phyloP scores from a whole-genome alignment of 768 basidiomycete species.

The Lepiota venenata region DNA sequence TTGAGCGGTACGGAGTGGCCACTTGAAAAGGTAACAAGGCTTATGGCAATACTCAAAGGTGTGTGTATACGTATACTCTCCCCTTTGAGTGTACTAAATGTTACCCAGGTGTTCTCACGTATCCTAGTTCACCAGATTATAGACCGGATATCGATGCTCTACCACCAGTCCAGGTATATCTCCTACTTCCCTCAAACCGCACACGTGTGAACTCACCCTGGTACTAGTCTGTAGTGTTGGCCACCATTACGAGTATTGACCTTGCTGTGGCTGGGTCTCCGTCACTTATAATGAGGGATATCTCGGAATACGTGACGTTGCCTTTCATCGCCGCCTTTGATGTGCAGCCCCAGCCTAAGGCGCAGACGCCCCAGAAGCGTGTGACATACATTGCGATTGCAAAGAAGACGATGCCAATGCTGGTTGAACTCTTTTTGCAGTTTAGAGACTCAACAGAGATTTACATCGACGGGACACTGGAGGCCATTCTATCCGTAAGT shows the following conservation, averaged over 20 bases:
- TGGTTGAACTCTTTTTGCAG: constrained; percentile 72
- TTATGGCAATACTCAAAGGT: constrained; percentile 83
- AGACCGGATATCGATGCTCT: constrained; percentile 83
- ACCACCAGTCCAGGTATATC: constrained; percentile 69
- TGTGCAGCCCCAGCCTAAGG: constrained; percentile 37
- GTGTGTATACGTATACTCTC: constrained; percentile 7
- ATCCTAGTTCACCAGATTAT: constrained; percentile 80
- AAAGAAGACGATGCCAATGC: constrained; percentile 82
- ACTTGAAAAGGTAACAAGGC: constrained; percentile 54
- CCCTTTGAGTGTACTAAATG: not conserved
- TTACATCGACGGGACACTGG: constrained; percentile 81
- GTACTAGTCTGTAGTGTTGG: constrained; percentile 66
- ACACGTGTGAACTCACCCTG: not conserved
- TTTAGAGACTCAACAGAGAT: constrained; percentile 61
- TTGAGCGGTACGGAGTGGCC: constrained; percentile 61
- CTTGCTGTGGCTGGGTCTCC: constrained; percentile 57
- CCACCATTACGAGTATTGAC: constrained; percentile 66
- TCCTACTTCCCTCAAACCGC: not conserved
- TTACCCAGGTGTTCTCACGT: constrained; percentile 66
- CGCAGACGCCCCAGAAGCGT: constrained; percentile 50
- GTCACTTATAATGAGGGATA: constrained; percentile 76
- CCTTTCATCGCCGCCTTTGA: constrained; percentile 84
- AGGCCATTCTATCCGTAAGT: constrained; percentile 74
- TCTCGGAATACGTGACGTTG: constrained; percentile 84
- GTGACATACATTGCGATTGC: constrained; percentile 89